Evolutionary conservation across 75 land plant species (phyloP).

Genomic region (Chamaecyparis obtusa): DNA sequence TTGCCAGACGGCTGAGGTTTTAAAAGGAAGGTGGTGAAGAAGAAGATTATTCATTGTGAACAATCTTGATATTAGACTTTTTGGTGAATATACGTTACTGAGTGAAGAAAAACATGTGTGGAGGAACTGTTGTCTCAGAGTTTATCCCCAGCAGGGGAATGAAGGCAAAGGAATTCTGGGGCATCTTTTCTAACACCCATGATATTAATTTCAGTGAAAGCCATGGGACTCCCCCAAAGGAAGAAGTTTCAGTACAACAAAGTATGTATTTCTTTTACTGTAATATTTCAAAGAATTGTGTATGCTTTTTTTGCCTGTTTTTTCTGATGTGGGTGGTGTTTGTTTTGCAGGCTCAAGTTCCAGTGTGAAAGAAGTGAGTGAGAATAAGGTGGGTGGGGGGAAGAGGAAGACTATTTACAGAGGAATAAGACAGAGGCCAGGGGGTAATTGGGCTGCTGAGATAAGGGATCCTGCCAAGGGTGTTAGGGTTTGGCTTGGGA

Average conservation of each 20-base stretch:
- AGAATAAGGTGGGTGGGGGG: not conserved
- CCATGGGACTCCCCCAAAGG: not conserved
- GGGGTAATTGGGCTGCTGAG: constrained; percentile 5
- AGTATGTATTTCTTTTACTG: not conserved
- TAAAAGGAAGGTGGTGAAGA: not conserved
- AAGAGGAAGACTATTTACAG: not conserved
- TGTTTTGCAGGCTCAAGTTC: not conserved
- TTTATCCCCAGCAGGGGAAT: not conserved
- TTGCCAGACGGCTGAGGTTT: not conserved
- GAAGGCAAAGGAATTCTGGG: not conserved
- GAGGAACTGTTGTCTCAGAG: not conserved
- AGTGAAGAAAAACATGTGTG: not conserved
- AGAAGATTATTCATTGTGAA: not conserved
- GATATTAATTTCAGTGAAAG: not conserved
- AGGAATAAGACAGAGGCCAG: not conserved
- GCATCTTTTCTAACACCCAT: not conserved
- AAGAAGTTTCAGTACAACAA: not conserved
- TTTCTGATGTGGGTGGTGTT: not conserved
- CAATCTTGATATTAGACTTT: not conserved
- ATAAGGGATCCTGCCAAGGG: not conserved
- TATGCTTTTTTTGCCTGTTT: not conserved
- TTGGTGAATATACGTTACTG: too few relatives aligned
- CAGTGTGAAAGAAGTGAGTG: not conserved
- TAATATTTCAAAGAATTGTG: not conserved
- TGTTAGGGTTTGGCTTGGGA: not conserved